Evolutionary conservation across 2,329 filamentous ascomycete species (phyloP).

Genomic region (Cephalotrichum gorgonifer): DNA sequence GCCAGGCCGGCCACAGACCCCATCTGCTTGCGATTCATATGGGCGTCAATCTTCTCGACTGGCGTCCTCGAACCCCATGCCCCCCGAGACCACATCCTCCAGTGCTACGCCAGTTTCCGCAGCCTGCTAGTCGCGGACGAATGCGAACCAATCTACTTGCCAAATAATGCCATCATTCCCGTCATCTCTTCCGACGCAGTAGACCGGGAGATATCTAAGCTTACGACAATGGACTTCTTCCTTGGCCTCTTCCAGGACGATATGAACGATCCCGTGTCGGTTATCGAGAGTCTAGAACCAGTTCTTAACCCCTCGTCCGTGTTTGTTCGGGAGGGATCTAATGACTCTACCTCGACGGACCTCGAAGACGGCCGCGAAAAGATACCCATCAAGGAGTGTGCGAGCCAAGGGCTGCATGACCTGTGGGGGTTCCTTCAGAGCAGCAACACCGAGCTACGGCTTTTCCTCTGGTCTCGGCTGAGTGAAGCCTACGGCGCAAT

Average conservation of each 20-base stretch:
- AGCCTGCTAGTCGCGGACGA: slow-evolving; percentile 34
- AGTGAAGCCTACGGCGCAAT: slow-evolving; percentile 81
- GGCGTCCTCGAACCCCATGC: slow-evolving; percentile 41
- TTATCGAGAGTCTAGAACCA: slow-evolving; percentile 89
- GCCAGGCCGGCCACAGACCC: slow-evolving; percentile 22
- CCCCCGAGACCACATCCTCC: slow-evolving; percentile 43
- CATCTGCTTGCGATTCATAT: slow-evolving; percentile 42
- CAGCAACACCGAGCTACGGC: slow-evolving; percentile 70
- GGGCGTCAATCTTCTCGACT: slow-evolving; percentile 44
- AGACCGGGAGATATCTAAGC: slow-evolving; percentile 80
- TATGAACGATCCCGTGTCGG: slow-evolving; percentile 65
- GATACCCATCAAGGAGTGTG: slow-evolving; percentile 37
- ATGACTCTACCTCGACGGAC: slow-evolving; percentile 3
- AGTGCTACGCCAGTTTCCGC: slow-evolving; percentile 48
- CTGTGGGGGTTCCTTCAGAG: slow-evolving; percentile 77
- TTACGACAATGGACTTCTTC: slow-evolving; percentile 97
- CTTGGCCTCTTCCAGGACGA: slow-evolving; percentile 79
- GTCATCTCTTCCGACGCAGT: slow-evolving; percentile 75
- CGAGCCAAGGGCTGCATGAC: slow-evolving; percentile 54
- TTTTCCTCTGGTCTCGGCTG: slow-evolving; percentile 87
- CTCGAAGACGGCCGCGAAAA: neutral
- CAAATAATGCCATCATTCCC: slow-evolving; percentile 83
- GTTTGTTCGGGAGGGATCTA: slow-evolving; percentile 13
- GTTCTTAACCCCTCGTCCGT: slow-evolving; percentile 67
- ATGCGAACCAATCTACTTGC: slow-evolving; percentile 44